These are phyloP conservation scores for Prunus salicina DNA, from an alignment of 306 rosid genomes.

Conservation along the genomic window DNA sequence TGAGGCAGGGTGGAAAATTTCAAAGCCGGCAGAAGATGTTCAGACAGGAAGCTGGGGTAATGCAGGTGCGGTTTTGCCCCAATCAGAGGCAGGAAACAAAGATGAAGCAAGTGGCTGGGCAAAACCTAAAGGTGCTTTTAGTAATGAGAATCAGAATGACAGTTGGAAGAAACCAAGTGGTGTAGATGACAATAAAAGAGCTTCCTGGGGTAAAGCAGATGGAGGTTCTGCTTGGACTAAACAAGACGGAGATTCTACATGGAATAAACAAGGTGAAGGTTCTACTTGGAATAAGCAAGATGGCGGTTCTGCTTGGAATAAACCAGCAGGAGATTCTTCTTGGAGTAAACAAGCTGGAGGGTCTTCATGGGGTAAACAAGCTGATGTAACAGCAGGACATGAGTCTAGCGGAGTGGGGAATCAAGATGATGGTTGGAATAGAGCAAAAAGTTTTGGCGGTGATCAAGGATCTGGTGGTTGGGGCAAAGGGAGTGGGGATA, in stretches of 20 bases:
- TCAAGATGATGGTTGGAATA: constrained; percentile 28
- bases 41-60: constrained; percentile 9
- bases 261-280: constrained; percentile 3
- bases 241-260: constrained; percentile 1
- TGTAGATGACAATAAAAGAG: background rate
- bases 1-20: constrained; percentile 21
- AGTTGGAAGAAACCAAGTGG: constrained; percentile 21
- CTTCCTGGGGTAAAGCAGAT: constrained; percentile 3
- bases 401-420: background rate
- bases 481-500: background rate
- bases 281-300: constrained; percentile 4
- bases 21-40: constrained; percentile 5
- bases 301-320: constrained; percentile 13
- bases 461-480: constrained; percentile 7
- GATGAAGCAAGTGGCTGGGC: background rate
- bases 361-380: constrained; percentile 2
- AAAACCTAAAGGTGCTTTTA: constrained; percentile 3
- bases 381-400: constrained; percentile 8
- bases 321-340: constrained; percentile 27
- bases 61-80: constrained; percentile 9
- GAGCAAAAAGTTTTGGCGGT: constrained; percentile 4
- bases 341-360: constrained; percentile 29
- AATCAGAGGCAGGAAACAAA: constrained; percentile 8
- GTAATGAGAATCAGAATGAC: constrained; percentile 18
- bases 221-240: constrained; percentile 21